Evolutionary conservation across 1,139 yeast genomes (phyloP).

Genomic region (Spencermartinsiella ligniputridi): DNA sequence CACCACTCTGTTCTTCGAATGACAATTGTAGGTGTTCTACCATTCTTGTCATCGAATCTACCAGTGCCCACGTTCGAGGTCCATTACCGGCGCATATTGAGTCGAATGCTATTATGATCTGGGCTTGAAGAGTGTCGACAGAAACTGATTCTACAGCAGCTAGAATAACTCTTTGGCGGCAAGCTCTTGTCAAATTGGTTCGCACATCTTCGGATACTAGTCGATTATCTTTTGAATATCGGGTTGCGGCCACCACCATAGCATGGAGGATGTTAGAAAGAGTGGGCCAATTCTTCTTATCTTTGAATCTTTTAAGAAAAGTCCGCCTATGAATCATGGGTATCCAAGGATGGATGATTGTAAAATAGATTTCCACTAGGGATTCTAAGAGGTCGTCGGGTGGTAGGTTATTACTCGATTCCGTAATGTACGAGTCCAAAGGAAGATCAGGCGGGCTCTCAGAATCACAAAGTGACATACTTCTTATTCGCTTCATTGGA

Average conservation of each 20-base stretch:
- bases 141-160: slow-evolving; percentile 20
- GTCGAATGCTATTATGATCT: slow-evolving; percentile 25
- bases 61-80: slow-evolving; percentile 22
- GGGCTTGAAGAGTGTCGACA: slow-evolving; percentile 24
- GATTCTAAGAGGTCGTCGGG: slow-evolving; percentile 6
- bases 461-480: not conserved
- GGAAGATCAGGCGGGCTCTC: not conserved
- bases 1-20: slow-evolving; percentile 15
- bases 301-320: not conserved
- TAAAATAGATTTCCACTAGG: slow-evolving; percentile 7
- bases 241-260: slow-evolving; percentile 1
- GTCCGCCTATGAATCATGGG: slow-evolving; percentile 8
- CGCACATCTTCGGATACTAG: slow-evolving; percentile 1
- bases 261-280: not conserved
- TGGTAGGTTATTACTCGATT: slow-evolving; percentile 4
- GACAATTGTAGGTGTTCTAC: slow-evolving; percentile 22
- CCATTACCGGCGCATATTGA: slow-evolving; percentile 24
- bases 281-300: not conserved
- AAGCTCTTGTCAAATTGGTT: slow-evolving; percentile 3
- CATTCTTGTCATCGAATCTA: slow-evolving; percentile 19
- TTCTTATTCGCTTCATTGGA: not conserved
- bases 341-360: slow-evolving; percentile 11
- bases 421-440: not conserved
- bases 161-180: slow-evolving; percentile 20
- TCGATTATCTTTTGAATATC: not conserved